Percentiles rank a stretch among this genome's conserved stretches.
phyloP scores from a whole-genome alignment of 345 rosid genomes.

The Salix brachista region DNA sequence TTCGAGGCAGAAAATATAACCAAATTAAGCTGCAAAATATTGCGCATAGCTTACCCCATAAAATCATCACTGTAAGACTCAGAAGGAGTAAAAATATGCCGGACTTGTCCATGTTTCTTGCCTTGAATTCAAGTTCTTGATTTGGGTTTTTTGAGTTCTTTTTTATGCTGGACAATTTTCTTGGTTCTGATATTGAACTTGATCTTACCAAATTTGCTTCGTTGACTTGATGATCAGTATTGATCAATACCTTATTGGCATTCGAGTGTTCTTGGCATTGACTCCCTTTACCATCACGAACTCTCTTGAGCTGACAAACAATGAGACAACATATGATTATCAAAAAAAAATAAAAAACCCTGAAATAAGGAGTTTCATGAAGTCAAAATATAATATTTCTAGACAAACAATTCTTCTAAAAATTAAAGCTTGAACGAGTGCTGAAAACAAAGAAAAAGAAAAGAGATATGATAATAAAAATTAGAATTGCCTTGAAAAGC shows the following conservation, averaged over 20 bases:
- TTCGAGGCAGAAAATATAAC: slow-evolving; percentile 25
- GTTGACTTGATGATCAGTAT: not conserved
- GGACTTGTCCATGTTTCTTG: not conserved
- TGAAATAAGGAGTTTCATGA: too few species aligned
- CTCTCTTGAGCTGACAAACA: slow-evolving; percentile 24
- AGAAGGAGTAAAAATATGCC: slow-evolving; percentile 16
- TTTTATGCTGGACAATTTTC: not conserved
- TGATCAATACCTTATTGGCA: not conserved
- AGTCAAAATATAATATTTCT: too few species aligned
- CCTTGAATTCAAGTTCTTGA: slow-evolving; percentile 2
- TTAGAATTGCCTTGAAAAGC: not conserved
- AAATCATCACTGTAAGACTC: slow-evolving; percentile 24
- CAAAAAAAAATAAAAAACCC: not conserved
- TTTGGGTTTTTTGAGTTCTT: not conserved
- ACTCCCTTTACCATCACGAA: slow-evolving; percentile 15
- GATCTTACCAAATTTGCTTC: not conserved
- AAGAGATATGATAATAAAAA: not conserved
- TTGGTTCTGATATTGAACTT: slow-evolving; percentile 7
- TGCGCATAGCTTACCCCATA: slow-evolving; percentile 42
- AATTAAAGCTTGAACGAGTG: not conserved
- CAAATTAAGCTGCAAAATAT: slow-evolving; percentile 34
- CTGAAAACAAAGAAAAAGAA: too few species aligned
- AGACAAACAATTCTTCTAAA: not conserved
- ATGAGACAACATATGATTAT: not conserved
- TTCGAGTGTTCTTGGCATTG: slow-evolving; percentile 6